Evolutionary conservation across 306 rosid genomes (phyloP), one percentile per base, ranked within the genome.

Genomic region (Calophaca sinica): DNA sequence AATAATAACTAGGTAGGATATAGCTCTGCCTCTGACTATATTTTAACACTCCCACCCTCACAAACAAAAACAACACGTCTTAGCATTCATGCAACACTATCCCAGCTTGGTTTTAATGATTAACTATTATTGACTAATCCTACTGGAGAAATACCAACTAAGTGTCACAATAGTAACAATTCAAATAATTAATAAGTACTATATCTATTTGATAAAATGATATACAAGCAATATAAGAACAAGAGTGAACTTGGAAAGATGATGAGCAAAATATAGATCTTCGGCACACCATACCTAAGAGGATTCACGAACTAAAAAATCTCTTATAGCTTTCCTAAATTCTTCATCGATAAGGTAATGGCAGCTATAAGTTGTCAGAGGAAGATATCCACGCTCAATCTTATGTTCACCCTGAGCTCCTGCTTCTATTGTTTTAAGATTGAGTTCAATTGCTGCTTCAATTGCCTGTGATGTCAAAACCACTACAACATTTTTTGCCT

Each of bases 401-500:
- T 94, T 91, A 76, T 94, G 98, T 86, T 94, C 98, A n/a, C 98
- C 98, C 77, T 94, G 97, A 44, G 98, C 98, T 80, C 98, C 98
- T 14, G 98, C 98, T 85, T 94, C 98, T 9, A 94, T 97, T 12
- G 93, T 94, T 69, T 75, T 68, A 52, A 94, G 88, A 82, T 82
- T 75, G 33, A 94, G 94, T 75, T 94, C 98, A 51, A 94, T 94
- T 4, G 97, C 98, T 68, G 98, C 98, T 86, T 94, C 98, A 51
- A 94, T 94, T 74, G 98, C 98, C 98, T 94, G 86, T 45, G 41
- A 74, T 58, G 52, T 44, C 50, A 32, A 52, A 62, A n/a, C n/a
- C n/a, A n/a, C n/a, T n/a, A n/a, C n/a, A n/a, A n/a, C n/a, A n/a
- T n/a, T n/a, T n/a, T n/a, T n/a, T n/a, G n/a, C n/a, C n/a, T n/a